These are phyloP conservation scores for Heterobasidion occidentale DNA, from an alignment of 1,284 basidiomycete species.

Conservation along the genomic window DNA sequence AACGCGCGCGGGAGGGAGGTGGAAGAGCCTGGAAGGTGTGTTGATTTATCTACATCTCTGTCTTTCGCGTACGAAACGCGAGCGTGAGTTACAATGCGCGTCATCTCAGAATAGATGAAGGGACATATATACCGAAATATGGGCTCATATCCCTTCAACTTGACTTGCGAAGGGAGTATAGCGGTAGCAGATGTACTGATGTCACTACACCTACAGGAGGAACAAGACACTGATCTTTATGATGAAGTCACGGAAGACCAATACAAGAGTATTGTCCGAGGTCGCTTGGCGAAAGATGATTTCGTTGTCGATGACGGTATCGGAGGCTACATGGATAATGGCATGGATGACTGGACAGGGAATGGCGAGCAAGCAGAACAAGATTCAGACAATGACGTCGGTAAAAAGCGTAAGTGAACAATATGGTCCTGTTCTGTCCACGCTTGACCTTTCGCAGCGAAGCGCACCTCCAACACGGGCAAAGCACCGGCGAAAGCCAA, in stretches of 20 bases:
- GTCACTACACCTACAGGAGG: conserved; percentile 12
- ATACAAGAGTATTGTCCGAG: conserved; percentile 81
- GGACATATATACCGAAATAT: neutral
- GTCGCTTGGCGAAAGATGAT: conserved; percentile 85
- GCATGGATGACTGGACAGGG: conserved; percentile 83
- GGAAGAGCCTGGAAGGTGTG: conserved; percentile 26
- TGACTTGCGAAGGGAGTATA: neutral
- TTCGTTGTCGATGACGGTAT: conserved; percentile 95
- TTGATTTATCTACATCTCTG: neutral
- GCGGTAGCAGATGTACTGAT: neutral
- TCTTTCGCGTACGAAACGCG: neutral
- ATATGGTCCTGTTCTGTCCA: no score
- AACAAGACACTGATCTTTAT: conserved; percentile 74
- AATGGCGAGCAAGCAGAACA: conserved; percentile 37
- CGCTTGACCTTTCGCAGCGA: conserved; percentile 18
- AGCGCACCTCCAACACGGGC: conserved; percentile 29
- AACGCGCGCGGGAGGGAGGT: conserved; percentile 28
- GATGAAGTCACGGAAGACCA: conserved; percentile 92
- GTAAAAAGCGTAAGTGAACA: conserved; percentile 26
- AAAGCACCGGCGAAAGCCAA: conserved; percentile 37
- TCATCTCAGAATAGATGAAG: neutral
- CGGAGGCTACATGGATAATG: conserved; percentile 91
- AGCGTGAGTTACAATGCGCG: neutral
- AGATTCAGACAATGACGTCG: conserved; percentile 16
- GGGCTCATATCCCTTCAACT: neutral